Evolutionary conservation across 2,329 filamentous ascomycete species (phyloP).

Genomic region (Arthrobotrys iridis): DNA sequence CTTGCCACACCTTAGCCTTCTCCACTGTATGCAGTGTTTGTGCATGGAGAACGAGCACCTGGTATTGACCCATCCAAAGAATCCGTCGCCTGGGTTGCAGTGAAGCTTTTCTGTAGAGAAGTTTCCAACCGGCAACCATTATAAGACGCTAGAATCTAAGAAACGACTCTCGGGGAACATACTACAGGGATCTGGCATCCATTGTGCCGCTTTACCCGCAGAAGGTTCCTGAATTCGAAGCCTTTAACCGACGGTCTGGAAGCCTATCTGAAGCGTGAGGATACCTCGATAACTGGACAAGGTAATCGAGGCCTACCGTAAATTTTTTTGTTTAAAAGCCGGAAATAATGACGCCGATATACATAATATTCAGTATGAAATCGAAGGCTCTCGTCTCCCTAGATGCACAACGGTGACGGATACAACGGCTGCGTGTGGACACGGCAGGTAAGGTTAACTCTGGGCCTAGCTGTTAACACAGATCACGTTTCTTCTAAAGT

Average conservation of each 20-base stretch:
- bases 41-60: neutral
- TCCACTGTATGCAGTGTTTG: neutral
- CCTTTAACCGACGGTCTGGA: slow-evolving; percentile 40
- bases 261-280: neutral
- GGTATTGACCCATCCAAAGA: neutral
- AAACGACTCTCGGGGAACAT: neutral
- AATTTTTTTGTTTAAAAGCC: neutral
- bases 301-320: neutral
- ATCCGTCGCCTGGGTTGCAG: neutral
- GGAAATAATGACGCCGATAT: slow-evolving; percentile 34
- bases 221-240: slow-evolving; percentile 43
- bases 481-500: slow-evolving; percentile 53
- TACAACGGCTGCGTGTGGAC: slow-evolving; percentile 29
- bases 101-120: neutral
- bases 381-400: neutral
- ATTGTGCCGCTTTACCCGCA: slow-evolving; percentile 53
- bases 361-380: neutral
- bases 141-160: neutral
- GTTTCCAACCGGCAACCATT: neutral
- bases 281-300: neutral
- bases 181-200: slow-evolving; percentile 21
- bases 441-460: slow-evolving; percentile 11
- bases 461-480: slow-evolving; percentile 5
- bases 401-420: slow-evolving; percentile 8
- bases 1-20: slow-evolving; percentile 43